Conservation (phyloP, 768 basidiomycete genomes). For the Pisolithus albus region DNA sequence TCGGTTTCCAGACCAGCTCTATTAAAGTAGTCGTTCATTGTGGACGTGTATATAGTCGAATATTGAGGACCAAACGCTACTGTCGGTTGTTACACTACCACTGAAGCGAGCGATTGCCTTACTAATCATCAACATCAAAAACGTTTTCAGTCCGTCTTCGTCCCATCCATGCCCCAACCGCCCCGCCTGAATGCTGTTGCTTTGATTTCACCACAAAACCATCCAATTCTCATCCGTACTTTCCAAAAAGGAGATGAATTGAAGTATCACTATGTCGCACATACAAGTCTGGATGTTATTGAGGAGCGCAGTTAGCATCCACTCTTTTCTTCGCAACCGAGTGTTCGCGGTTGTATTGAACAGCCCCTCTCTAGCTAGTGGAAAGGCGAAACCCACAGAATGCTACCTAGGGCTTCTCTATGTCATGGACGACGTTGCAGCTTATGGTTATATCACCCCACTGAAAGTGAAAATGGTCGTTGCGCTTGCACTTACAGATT, state of each 20-base stretch:
- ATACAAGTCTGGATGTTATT: constrained; percentile 84
- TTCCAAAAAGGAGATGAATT: constrained; percentile 57
- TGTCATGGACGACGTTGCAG: constrained; percentile 88
- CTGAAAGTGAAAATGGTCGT: constrained; percentile 83
- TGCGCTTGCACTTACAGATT: constrained; percentile 71
- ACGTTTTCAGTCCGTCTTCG: too few relatives aligned
- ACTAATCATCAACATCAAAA: too few relatives aligned
- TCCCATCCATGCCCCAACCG: constrained; percentile 49
- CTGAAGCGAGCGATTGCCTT: too few relatives aligned
- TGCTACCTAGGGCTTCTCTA: constrained; percentile 83
- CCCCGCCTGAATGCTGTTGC: constrained; percentile 76
- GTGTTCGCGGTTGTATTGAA: constrained; percentile 3
- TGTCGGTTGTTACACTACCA: too few relatives aligned
- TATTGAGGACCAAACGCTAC: too few relatives aligned
- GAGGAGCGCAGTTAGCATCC: constrained; percentile 75
- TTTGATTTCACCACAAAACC: constrained; percentile 79
- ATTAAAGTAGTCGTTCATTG: neutral
- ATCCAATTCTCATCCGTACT: constrained; percentile 68
- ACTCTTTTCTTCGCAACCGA: neutral
- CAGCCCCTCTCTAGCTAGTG: constrained; percentile 13
- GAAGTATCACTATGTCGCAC: constrained; percentile 88
- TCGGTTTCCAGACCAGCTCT: neutral
- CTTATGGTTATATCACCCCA: constrained; percentile 88
- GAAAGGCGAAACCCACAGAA: constrained; percentile 58
- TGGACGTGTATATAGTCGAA: neutral